Evolutionary conservation across 768 basidiomycete species (phyloP), one percentile per base, ranked within the genome.

Genomic region (Fibroporia radiculosa): DNA sequence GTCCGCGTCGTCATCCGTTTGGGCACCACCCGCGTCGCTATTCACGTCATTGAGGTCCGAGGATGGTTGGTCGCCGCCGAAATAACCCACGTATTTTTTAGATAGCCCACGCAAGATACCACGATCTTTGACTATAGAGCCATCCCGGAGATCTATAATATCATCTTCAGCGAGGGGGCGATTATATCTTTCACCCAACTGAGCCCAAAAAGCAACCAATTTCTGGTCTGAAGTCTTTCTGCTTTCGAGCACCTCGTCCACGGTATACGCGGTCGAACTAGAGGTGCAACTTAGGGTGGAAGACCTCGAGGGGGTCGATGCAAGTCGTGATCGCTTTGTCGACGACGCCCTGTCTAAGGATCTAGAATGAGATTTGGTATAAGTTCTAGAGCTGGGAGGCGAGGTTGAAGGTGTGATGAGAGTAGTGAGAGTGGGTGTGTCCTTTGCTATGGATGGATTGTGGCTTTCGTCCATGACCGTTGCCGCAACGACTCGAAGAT

Each of bases 141-240:
- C 74, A 10, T 76, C 78, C 44, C 68, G 65, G 2, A 91, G 64
- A 55, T 89, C 82, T 25, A 90, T 69, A 36, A 89, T 80, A 59
- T 91, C 87, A 60, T 90, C 87, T 56, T 89, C 80, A 52, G 85
- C 83, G 29, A 86, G 64, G 34, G 72, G 70, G 40, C 75, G 71
- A 26, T 74, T 70, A 57, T 88, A 83, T 20, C 83, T 74, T 38
- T 82, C 77, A 3, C 75, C 84, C 3, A 90, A 74, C 41, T 75
- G 69, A 22, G 74, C 68, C 86, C 87, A 88, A 12, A 75, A 66
- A 52, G 75, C 72, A 19, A 77, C 64, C 28, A 88, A 66, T 2
- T 80, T 78, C 52, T 68, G 62, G 4, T 71, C 68, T 0, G 77
- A 77, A 6, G 74, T 80, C 42, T 76, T 69, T 34, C 82, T 70